These are phyloP conservation scores for Gaertneriomyces sp. DNA, from an alignment of 192 early-diverging fungal species.

Conservation along the genomic window DNA sequence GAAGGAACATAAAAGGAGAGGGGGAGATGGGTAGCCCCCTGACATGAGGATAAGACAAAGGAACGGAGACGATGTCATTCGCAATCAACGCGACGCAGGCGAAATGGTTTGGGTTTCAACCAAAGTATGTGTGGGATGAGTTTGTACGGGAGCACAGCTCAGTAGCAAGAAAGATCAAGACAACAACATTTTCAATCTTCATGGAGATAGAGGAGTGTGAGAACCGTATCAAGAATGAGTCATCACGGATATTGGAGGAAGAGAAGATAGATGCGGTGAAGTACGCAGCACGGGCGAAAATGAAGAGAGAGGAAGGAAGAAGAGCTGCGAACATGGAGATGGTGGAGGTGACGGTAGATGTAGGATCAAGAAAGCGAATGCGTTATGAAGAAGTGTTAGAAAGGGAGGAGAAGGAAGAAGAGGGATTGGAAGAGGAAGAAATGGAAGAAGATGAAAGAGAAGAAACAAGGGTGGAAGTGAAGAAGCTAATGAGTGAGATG, in stretches of 20 bases:
- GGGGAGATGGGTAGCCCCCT: too few species aligned
- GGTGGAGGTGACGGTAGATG: too few species aligned
- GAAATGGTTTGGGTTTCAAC: not conserved
- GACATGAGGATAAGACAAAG: too few species aligned
- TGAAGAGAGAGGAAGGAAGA: constrained; percentile 3
- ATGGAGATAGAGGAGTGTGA: constrained; percentile 5
- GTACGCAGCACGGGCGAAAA: not conserved
- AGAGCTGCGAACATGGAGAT: too few species aligned
- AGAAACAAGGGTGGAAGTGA: not conserved
- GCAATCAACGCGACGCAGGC: not conserved
- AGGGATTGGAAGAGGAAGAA: not conserved
- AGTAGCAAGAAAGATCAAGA: not conserved
- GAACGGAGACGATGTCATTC: constrained; percentile 3
- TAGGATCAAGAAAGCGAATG: too few species aligned
- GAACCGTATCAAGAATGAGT: not conserved
- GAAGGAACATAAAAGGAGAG: too few species aligned
- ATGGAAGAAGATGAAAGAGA: not conserved
- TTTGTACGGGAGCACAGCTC: not conserved
- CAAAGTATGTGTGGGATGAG: constrained; percentile 8
- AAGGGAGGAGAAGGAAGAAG: constrained; percentile 3
- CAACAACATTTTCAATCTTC: not conserved
- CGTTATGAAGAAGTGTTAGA: too few species aligned
- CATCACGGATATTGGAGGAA: not conserved
- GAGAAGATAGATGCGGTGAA: not conserved
- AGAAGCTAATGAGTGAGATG: not conserved